Conservation (phyloP, 2,329 filamentous ascomycete species). For the Fusarium domesticum region DNA sequence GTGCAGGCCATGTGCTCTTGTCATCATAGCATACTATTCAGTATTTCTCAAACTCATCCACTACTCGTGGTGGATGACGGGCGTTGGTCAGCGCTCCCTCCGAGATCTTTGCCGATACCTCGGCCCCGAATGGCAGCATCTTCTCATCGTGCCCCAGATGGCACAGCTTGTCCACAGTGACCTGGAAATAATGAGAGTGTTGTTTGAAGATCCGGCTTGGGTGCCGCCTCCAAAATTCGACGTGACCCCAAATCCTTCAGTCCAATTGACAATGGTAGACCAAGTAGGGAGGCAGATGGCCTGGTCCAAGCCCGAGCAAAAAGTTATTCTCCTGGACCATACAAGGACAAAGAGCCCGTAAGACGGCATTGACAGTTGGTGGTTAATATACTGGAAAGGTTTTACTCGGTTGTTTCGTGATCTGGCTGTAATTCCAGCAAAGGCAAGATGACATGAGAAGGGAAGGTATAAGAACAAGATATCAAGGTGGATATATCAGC, state of each 20-base stretch:
- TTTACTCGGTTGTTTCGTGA: too few relatives aligned
- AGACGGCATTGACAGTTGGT: too few relatives aligned
- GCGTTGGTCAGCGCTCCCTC: constrained; percentile 46
- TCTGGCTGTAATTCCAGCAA: too few relatives aligned
- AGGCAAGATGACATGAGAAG: too few relatives aligned
- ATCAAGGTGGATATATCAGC: too few relatives aligned
- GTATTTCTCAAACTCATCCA: constrained; percentile 46
- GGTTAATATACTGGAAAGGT: too few relatives aligned
- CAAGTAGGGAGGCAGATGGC: too few relatives aligned
- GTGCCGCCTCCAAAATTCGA: constrained; percentile 19
- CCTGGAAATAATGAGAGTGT: constrained; percentile 38
- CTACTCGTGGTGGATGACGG: constrained; percentile 50
- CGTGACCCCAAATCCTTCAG: constrained; percentile 17
- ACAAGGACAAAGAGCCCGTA: too few relatives aligned
- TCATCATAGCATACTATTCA: constrained; percentile 53
- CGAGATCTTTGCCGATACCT: constrained; percentile 42
- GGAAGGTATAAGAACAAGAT: too few relatives aligned
- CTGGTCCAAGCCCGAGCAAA: too few relatives aligned
- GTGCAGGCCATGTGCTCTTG: constrained; percentile 44
- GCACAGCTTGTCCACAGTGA: constrained; percentile 35
- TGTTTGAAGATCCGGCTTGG: constrained; percentile 47
- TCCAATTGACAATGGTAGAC: constrained; percentile 23
- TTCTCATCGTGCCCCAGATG: constrained; percentile 42
- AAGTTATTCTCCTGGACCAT: too few relatives aligned
- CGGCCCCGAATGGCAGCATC: constrained; percentile 39